These are phyloP conservation scores for Hyphodiscus sp. DNA, from an alignment of 2,329 filamentous ascomycete species.

Conservation along the genomic window DNA sequence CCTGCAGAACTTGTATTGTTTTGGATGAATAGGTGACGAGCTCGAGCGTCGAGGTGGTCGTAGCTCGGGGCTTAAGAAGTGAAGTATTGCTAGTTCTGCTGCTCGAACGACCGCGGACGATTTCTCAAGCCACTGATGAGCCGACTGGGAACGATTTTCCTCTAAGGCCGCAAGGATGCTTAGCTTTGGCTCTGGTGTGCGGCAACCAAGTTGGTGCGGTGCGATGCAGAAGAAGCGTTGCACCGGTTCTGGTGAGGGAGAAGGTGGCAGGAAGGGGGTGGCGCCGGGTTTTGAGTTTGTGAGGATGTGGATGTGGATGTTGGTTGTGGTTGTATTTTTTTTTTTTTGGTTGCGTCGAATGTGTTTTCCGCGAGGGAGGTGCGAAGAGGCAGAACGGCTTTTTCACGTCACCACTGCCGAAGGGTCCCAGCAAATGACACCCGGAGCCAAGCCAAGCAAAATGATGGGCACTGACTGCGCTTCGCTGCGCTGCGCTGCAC, in stretches of 20 bases:
- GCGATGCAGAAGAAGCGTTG: not conserved
- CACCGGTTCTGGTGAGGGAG: not conserved
- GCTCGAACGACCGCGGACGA: slow-evolving; percentile 2
- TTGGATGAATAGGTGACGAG: not conserved
- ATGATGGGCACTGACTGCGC: not conserved
- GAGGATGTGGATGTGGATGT: not conserved
- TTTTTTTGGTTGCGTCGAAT: not conserved
- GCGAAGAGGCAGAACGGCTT: not conserved
- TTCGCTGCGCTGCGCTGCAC: no score
- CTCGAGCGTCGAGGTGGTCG: slow-evolving; percentile 10
- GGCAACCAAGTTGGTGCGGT: slow-evolving; percentile 8
- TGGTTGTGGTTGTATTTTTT: not conserved
- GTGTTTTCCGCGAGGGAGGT: not conserved
- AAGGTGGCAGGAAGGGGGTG: not conserved
- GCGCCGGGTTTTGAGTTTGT: not conserved
- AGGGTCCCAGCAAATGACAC: not conserved
- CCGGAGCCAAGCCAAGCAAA: no score
- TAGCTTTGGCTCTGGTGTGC: slow-evolving; percentile 16
- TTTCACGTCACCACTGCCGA: not conserved
- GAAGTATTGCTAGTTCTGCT: slow-evolving; percentile 2
- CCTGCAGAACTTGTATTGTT: not conserved
- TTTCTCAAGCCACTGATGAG: slow-evolving; percentile 2
- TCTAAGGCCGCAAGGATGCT: slow-evolving; percentile 13
- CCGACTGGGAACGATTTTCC: not conserved
- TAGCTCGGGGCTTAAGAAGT: slow-evolving; percentile 11